Evolutionary conservation across 495 filamentous ascomycete genomes (phyloP), one percentile per base, ranked within the genome.

Genomic region (Rostrohypoxylon terebratum): DNA sequence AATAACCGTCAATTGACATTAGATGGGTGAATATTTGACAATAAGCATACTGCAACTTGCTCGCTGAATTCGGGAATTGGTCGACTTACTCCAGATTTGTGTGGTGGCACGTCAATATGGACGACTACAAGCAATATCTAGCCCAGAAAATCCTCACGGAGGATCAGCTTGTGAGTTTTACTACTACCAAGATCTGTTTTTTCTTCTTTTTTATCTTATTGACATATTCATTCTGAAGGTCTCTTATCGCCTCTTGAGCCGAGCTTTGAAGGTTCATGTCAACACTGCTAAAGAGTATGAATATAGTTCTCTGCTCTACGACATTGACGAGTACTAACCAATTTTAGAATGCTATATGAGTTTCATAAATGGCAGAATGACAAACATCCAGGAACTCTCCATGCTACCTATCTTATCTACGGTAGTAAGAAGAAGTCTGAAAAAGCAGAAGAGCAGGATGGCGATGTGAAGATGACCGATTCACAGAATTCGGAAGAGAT

Each of bases 341-440:
- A 47, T 47, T 5, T 11, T 54, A 96, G 94, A 73, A 94, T 98
- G 86, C 89, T 99, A 1, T 97, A 90, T 79, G 94, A 97, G 13
- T 98, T 97, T 73, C 87, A 98, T 78, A 83, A 81, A 51, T 86
- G 81, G 48, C 91, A 97, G 82, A 97, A 95, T 80, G 84, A 83
- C 34, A 93, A 91, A 77, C 92, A 89, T 48, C 88, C 93, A 0
- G 85, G 86, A 11, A 87, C 85, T 38, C 85, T 98, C 42, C 89
- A 94, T 81, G 95, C 96, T 61, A 97, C 93, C 16, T 99, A 97
- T 77, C 81, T 98, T 51, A 75, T 98, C 23, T 89, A 90, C 61
- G 96, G 96, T 20, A 80, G 73, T 63, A 87, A 77, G 67, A 78
- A 75, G 71, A 36, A 64, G 64, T 7, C 44, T 5, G 58, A 23